Percentiles rank a stretch among this genome's conserved stretches.
Evolutionary conservation across 805 yeast species (phyloP).

Genomic region (Nakazawaea molendinolei): DNA sequence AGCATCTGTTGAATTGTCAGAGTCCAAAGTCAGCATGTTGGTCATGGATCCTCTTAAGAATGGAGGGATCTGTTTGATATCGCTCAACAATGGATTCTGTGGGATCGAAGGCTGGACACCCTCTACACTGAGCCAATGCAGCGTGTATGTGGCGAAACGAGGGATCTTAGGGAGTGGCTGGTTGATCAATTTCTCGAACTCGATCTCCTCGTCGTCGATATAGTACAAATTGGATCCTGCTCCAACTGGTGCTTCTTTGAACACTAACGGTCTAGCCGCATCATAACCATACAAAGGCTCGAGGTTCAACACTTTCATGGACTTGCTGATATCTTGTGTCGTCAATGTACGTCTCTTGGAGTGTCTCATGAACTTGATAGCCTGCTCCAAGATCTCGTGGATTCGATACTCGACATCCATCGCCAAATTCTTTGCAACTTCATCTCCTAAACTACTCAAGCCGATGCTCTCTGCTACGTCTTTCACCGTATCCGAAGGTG

Average conservation of each 20-base stretch:
- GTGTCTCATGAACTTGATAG: constrained; percentile 93
- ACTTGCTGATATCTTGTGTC: constrained; percentile 75
- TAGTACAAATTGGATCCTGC: constrained; percentile 93
- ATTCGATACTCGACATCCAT: constrained; percentile 99
- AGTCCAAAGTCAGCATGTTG: constrained; percentile 48
- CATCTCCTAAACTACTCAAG: constrained; percentile 70
- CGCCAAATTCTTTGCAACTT: constrained; percentile 88
- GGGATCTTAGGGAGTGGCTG: constrained; percentile 96
- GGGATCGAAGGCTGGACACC: constrained; percentile 98
- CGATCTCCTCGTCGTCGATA: constrained; percentile 86
- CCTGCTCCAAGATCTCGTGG: constrained; percentile 92
- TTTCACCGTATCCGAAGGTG: constrained; percentile 93
- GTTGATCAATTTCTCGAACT: constrained; percentile 87
- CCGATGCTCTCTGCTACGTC: constrained; percentile 95
- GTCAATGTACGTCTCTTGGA: constrained; percentile 77
- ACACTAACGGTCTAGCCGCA: constrained; percentile 60
- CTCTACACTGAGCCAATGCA: constrained; percentile 96
- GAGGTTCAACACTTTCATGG: constrained; percentile 77
- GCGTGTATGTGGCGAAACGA: constrained; percentile 83
- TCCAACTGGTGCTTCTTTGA: constrained; percentile 81
- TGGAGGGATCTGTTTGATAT: constrained; percentile 73
- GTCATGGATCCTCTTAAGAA: constrained; percentile 78
- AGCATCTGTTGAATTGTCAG: constrained; percentile 30
- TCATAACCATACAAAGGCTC: constrained; percentile 94
- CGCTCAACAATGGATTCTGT: constrained; percentile 84